Conservation (phyloP, 192 early-diverging fungal genomes). For the Spizellomyces sp. region DNA sequence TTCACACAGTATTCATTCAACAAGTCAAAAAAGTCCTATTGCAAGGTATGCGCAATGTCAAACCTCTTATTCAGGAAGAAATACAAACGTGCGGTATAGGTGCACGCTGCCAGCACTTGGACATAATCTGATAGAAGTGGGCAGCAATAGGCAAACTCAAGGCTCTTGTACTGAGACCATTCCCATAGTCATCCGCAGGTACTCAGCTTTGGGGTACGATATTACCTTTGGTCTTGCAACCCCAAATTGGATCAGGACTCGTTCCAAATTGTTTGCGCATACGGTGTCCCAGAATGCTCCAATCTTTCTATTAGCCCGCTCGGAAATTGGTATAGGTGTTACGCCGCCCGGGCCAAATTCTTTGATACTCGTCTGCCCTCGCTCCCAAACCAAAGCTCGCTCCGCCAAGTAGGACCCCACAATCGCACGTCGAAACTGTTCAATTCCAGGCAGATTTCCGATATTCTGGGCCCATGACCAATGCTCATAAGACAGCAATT, state of each 20-base stretch:
- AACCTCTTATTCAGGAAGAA: no score
- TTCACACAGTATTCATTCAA: slow-evolving; percentile 1
- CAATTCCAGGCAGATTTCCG: neutral
- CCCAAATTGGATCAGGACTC: slow-evolving; percentile 13
- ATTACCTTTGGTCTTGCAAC: slow-evolving; percentile 9
- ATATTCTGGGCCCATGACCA: slow-evolving; percentile 8
- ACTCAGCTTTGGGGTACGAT: neutral
- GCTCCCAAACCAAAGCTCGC: slow-evolving; percentile 1
- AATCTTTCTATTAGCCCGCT: no score
- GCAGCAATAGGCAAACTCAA: no score
- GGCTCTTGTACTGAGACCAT: no score
- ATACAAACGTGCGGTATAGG: no score
- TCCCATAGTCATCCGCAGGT: no score
- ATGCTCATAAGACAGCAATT: neutral
- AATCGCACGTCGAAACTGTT: slow-evolving; percentile 10
- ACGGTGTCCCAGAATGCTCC: slow-evolving; percentile 19
- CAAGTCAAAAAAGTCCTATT: slow-evolving; percentile 23
- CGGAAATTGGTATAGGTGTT: no score
- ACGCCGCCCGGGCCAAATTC: no score
- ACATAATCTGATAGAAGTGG: no score
- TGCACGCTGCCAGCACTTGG: no score
- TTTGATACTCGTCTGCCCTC: no score
- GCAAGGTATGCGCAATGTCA: neutral
- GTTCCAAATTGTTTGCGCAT: slow-evolving; percentile 16
- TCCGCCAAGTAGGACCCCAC: slow-evolving; percentile 13